A percentile compares a stretch with the other conserved stretches of the same genome.
Evolutionary conservation across 1,284 basidiomycete species (phyloP).

Genomic region (Rhodotorula sp.): DNA sequence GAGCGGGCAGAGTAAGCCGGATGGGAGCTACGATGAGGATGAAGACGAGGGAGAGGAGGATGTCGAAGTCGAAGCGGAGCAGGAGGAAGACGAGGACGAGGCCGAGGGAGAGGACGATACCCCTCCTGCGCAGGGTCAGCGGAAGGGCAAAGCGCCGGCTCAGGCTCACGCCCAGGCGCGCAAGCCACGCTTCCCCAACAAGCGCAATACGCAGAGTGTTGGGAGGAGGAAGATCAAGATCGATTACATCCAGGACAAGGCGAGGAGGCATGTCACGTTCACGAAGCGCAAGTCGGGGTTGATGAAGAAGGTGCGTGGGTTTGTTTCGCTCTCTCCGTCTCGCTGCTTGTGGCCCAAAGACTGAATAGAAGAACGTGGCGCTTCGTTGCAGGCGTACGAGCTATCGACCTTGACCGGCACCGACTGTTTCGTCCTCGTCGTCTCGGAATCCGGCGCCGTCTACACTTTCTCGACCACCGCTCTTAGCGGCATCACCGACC

Average conservation of each 20-base stretch:
- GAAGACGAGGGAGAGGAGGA: background rate
- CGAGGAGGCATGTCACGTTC: slow-evolving; percentile 90
- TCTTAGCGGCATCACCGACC: slow-evolving; percentile 28
- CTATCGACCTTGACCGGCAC: slow-evolving; percentile 96
- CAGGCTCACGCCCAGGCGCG: no score
- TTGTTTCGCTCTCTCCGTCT: background rate
- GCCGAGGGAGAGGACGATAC: slow-evolving; percentile 6
- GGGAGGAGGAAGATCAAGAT: slow-evolving; percentile 98
- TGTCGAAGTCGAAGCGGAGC: background rate
- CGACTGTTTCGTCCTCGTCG: slow-evolving; percentile 92
- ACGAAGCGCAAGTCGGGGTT: slow-evolving; percentile 99
- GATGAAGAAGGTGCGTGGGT: slow-evolving; percentile 88
- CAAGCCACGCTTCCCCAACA: slow-evolving; percentile 16
- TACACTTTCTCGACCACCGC: slow-evolving; percentile 38
- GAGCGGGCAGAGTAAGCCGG: background rate
- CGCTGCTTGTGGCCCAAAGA: background rate
- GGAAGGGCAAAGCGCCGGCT: slow-evolving; percentile 9
- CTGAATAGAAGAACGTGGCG: slow-evolving; percentile 7
- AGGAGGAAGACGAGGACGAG: slow-evolving; percentile 10
- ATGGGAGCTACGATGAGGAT: background rate
- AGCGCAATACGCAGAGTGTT: slow-evolving; percentile 36
- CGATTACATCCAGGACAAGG: slow-evolving; percentile 71
- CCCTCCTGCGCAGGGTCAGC: background rate
- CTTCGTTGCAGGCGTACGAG: slow-evolving; percentile 75
- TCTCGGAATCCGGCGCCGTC: slow-evolving; percentile 95